These are phyloP conservation scores for Chytriomyces hyalinus DNA, from an alignment of 192 early-diverging fungal species.

Conservation along the genomic window DNA sequence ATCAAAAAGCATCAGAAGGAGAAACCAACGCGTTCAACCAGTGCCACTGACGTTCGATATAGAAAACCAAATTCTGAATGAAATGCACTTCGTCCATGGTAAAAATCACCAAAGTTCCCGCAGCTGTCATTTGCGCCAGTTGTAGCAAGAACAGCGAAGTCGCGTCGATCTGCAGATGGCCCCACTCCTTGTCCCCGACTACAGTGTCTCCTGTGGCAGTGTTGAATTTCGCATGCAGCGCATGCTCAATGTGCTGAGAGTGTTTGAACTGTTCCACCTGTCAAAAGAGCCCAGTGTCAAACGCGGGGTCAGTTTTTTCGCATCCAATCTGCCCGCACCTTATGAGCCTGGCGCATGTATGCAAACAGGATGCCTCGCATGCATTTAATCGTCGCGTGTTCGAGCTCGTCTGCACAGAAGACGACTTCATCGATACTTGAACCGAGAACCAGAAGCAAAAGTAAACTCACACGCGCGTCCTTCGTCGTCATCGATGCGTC, in stretches of 20 bases:
- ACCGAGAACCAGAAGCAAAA: background rate
- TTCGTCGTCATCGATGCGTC: conserved; percentile 81
- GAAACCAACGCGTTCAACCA: conserved; percentile 15
- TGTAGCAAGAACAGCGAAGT: conserved; percentile 80
- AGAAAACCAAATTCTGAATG: conserved; percentile 87
- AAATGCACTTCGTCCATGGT: conserved; percentile 86
- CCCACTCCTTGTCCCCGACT: conserved; percentile 84
- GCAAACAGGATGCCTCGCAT: conserved; percentile 82
- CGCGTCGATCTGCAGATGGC: conserved; percentile 88
- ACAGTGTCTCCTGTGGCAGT: conserved; percentile 83
- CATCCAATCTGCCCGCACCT: conserved; percentile 33
- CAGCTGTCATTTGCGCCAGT: conserved; percentile 83
- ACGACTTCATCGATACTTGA: background rate
- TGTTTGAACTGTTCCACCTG: conserved; percentile 86
- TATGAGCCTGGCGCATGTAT: conserved; percentile 83
- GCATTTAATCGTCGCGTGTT: conserved; percentile 83
- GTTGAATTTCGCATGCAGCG: conserved; percentile 90
- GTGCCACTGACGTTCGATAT: conserved; percentile 70
- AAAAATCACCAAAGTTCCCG: conserved; percentile 75
- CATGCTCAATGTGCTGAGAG: conserved; percentile 71
- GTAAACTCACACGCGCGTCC: conserved; percentile 75
- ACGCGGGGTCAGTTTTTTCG: background rate
- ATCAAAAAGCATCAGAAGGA: conserved; percentile 6
- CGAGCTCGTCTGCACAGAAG: conserved; percentile 69
- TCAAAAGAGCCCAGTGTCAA: conserved; percentile 45